Percentiles rank a stretch among this genome's conserved stretches.
Evolutionary conservation across 495 filamentous ascomycete species (phyloP).

Genomic region (Tuber calosporum): DNA sequence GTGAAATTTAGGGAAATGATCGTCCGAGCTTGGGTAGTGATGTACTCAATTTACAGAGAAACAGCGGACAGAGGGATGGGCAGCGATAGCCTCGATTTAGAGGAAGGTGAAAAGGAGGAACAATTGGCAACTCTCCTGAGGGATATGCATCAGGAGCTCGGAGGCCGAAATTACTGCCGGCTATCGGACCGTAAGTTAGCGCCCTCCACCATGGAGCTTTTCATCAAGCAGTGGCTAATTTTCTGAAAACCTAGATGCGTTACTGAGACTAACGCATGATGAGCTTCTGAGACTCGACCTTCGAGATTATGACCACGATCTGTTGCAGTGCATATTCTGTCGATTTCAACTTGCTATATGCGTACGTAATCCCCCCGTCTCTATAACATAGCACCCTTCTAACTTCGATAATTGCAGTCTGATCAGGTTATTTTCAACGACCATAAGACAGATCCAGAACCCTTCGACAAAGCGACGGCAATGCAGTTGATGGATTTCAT

Average conservation of each 20-base stretch:
- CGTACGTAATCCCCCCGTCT: conserved; percentile 16
- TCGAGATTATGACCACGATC: conserved; percentile 36
- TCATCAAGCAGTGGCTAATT: conserved; percentile 9
- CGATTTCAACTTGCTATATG: conserved; percentile 39
- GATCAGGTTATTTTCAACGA: conserved; percentile 44
- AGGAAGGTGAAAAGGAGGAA: conserved; percentile 28
- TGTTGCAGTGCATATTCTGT: conserved; percentile 38
- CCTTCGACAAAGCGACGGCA: conserved; percentile 67
- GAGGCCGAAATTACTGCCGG: conserved; percentile 77
- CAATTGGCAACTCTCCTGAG: conserved; percentile 32
- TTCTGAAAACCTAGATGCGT: conserved; percentile 54
- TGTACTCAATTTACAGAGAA: conserved; percentile 46
- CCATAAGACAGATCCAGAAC: conserved; percentile 52
- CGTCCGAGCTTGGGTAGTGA: conserved; percentile 75
- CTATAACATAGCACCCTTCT: conserved; percentile 12
- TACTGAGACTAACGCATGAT: conserved; percentile 79
- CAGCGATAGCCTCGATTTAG: conserved; percentile 11
- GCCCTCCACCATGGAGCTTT: not conserved
- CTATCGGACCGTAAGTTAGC: conserved; percentile 47
- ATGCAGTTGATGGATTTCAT: conserved; percentile 74
- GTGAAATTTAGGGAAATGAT: conserved; percentile 81
- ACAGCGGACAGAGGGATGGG: conserved; percentile 34
- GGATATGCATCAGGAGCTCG: conserved; percentile 76
- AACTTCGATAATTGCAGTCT: conserved; percentile 31
- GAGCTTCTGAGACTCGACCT: conserved; percentile 58